A percentile compares a stretch with the other conserved stretches of the same genome.
These are phyloP conservation scores for Chamaecyparis obtusa DNA, from an alignment of 75 land plant genomes.

Conservation along the genomic window DNA sequence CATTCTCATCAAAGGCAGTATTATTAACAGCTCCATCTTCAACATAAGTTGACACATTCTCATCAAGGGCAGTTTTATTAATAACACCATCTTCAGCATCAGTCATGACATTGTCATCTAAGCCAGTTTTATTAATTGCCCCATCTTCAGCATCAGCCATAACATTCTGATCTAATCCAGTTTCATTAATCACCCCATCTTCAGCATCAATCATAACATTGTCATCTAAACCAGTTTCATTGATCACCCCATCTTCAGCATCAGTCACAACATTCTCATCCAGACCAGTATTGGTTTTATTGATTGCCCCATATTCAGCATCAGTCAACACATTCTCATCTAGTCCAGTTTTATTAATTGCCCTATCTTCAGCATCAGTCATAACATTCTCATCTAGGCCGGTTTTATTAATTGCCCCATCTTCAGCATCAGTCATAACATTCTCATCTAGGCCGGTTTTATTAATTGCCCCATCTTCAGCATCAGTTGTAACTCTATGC, in stretches of 20 bases:
- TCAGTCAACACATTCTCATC: neutral
- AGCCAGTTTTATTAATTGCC: neutral
- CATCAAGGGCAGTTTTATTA: neutral
- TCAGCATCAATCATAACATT: neutral
- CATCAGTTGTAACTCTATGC: neutral
- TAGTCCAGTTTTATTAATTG: neutral
- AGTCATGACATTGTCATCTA: too few species aligned
- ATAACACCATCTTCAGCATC: neutral
- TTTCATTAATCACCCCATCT: neutral
- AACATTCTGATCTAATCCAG: neutral
- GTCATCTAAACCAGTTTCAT: neutral
- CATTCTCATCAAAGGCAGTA: neutral
- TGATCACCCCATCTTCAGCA: neutral
- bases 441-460: neutral
- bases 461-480: neutral
- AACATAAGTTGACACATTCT: neutral
- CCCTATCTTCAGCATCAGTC: neutral
- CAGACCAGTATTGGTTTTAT: neutral
- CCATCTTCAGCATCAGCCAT: neutral
- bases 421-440: neutral
- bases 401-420: neutral
- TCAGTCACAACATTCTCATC: neutral
- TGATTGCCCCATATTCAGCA: neutral
- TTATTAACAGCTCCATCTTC: neutral
- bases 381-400: neutral